A percentile compares a stretch with the other conserved stretches of the same genome.
phyloP scores from a whole-genome alignment of 495 filamentous ascomycete species.

The Talaromyces proteolyticus region DNA sequence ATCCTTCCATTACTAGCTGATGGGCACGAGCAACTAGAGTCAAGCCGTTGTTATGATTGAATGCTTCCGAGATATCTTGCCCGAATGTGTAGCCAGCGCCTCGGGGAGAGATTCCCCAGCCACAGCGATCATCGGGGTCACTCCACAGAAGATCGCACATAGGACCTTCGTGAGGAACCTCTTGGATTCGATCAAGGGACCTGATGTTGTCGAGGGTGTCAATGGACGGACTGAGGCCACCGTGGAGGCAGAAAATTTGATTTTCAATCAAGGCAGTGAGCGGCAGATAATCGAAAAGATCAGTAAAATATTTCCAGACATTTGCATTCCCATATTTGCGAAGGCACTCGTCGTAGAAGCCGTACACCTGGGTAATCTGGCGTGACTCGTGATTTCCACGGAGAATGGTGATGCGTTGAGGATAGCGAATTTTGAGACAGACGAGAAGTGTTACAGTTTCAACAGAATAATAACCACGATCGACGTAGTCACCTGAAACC shows the following conservation, averaged over 20 bases:
- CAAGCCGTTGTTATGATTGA: slow-evolving; percentile 99
- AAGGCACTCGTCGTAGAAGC: slow-evolving; percentile 96
- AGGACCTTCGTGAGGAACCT: slow-evolving; percentile 96
- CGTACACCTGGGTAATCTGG: slow-evolving; percentile 96
- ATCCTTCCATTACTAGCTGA: slow-evolving; percentile 97
- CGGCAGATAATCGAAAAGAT: slow-evolving; percentile 97
- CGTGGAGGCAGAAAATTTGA: slow-evolving; percentile 99
- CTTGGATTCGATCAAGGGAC: slow-evolving; percentile 92
- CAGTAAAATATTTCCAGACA: slow-evolving; percentile 99
- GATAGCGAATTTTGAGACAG: slow-evolving; percentile 92
- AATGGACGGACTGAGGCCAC: slow-evolving; percentile 91
- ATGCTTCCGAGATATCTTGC: slow-evolving; percentile 98
- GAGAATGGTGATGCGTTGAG: slow-evolving; percentile 92
- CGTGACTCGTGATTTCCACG: slow-evolving; percentile 96
- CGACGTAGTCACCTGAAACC: slow-evolving; percentile 80
- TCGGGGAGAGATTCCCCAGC: slow-evolving; percentile 96
- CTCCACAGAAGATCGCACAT: slow-evolving; percentile 99
- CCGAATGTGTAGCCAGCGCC: slow-evolving; percentile 98
- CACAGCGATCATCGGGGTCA: slow-evolving; percentile 96
- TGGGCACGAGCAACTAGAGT: slow-evolving; percentile 92
- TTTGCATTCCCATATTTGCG: slow-evolving; percentile 98
- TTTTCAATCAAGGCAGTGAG: slow-evolving; percentile 98
- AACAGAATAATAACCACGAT: slow-evolving; percentile 95
- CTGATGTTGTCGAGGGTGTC: slow-evolving; percentile 98
- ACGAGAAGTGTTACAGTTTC: slow-evolving; percentile 94